Percentiles rank a stretch among this genome's conserved stretches.
These are phyloP conservation scores for Pseudocercospora musae DNA, from an alignment of 2,329 filamentous ascomycete genomes.

Conservation along the genomic window DNA sequence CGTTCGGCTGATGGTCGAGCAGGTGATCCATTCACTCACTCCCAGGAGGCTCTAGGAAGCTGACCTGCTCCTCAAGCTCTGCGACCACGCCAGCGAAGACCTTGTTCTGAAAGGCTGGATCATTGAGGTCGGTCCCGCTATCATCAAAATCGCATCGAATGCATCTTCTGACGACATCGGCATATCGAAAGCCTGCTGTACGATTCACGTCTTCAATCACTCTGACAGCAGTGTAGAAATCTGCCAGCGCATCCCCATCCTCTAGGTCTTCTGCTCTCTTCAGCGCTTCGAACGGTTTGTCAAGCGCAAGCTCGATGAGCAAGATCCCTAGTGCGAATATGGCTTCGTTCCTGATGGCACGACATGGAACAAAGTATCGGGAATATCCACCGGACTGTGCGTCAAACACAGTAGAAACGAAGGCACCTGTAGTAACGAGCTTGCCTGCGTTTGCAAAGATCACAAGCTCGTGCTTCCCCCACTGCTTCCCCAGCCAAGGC, in stretches of 20 bases:
- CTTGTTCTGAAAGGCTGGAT: background rate
- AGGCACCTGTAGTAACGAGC: background rate
- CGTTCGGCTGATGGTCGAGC: too few relatives aligned
- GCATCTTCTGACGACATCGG: slow-evolving; percentile 4
- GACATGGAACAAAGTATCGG: slow-evolving; percentile 1
- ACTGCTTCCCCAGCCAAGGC: slow-evolving; percentile 2
- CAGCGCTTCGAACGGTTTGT: slow-evolving; percentile 27
- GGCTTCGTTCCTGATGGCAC: slow-evolving; percentile 31
- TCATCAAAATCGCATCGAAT: slow-evolving; percentile 5
- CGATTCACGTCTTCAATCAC: slow-evolving; percentile 1
- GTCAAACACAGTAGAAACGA: background rate
- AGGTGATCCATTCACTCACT: too few relatives aligned
- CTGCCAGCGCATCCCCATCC: background rate
- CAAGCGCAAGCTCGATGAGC: slow-evolving; percentile 37
- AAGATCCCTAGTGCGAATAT: slow-evolving; percentile 36
- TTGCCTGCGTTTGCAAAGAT: background rate
- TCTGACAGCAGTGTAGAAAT: slow-evolving; percentile 1
- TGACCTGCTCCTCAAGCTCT: slow-evolving; percentile 2
- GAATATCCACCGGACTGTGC: too few relatives aligned
- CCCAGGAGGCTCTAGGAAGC: background rate
- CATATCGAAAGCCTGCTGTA: slow-evolving; percentile 4
- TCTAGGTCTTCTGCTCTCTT: background rate
- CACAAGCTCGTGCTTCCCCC: slow-evolving; percentile 5
- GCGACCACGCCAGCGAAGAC: slow-evolving; percentile 3
- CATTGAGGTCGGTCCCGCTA: background rate